A percentile compares a stretch with the other conserved stretches of the same genome.
Conservation (phyloP, 1,139 yeast species). For the Suhomyces bribrorum region DNA sequence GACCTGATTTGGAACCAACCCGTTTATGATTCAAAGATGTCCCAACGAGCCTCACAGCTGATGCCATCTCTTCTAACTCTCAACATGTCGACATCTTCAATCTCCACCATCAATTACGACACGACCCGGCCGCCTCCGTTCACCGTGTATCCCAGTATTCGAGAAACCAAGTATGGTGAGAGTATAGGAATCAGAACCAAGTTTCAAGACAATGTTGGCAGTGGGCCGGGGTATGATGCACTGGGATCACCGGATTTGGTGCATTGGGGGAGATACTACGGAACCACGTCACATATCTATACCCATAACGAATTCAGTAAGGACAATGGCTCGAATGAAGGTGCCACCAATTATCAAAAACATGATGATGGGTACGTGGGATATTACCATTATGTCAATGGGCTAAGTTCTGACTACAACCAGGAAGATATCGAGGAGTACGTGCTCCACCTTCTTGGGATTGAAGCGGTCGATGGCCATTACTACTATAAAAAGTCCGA, state of each 20-base stretch:
- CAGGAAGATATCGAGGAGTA: conserved; percentile 33
- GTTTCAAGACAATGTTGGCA: conserved; percentile 21
- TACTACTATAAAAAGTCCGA: conserved; percentile 18
- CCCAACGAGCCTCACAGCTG: conserved; percentile 6
- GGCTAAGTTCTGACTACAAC: conserved; percentile 26
- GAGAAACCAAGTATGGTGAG: conserved; percentile 35
- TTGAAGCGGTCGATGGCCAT: conserved; percentile 21
- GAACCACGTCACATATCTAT: conserved; percentile 33
- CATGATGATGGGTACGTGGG: conserved; percentile 47
- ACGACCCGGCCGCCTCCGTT: conserved; percentile 6
- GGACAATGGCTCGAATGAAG: conserved; percentile 11
- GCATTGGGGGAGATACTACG: conserved; percentile 42
- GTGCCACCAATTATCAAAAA: conserved; percentile 10
- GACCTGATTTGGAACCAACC: background rate
- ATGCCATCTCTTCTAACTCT: conserved; percentile 7
- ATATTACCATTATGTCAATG: conserved; percentile 42
- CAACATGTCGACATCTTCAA: conserved; percentile 8
- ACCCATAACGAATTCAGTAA: conserved; percentile 31
- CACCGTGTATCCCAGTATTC: conserved; percentile 14
- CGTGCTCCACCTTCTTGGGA: conserved; percentile 30
- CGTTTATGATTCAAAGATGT: conserved; percentile 1
- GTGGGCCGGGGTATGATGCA: conserved; percentile 5
- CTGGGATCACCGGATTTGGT: conserved; percentile 43
- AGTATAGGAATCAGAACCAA: conserved; percentile 27
- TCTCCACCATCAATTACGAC: conserved; percentile 10